Evolutionary conservation across 2,329 filamentous ascomycete genomes (phyloP), one percentile per base, ranked within the genome.

Genomic region (Westerdykella sp.): DNA sequence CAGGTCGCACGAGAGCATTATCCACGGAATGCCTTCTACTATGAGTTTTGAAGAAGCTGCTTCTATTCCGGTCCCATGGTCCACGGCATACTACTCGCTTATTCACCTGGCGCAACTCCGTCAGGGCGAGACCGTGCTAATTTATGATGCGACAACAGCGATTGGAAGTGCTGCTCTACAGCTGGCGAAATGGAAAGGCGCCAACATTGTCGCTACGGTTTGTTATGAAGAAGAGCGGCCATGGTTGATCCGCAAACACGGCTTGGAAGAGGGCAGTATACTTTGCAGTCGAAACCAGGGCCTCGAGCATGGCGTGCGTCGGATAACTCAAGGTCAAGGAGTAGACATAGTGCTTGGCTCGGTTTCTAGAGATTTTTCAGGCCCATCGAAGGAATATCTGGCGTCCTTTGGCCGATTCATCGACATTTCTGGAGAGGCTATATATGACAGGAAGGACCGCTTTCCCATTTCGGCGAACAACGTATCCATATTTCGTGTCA

Each of bases 331-430:
- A 0, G 53, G 48, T 13, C 25, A 40, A n/a, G 65, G 66, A 11
- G 59, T 67, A 3, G 63, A 68, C 43, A 52, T 65, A 5, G 49
- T 67, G 4, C 34, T 69, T 13, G 66, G 65, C 46, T 51, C 51
- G n/a, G 30, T 56, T 2, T 42, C 50, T 5, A 60, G 55, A 1
- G 50, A 54, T 13, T 25, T 42, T 6, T 46, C 60, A 3, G 43
- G 43, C 2, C 38, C 41, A 31, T 53, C 50, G 4, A 61, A 53
- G 57, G 34, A 53, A 6, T 56, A 53, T 37, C 22, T 66, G 6
- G 63, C 64, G 14, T 38, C 47, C 3, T 63, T 59, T 39, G 66
- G 65, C 1, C 48, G 55, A 4, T 65, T 66, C 42, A 34, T 62
- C 16, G 54, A 57, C 14, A 36, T 58, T 5, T 34, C 32, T 6